Percentiles rank a stretch among this genome's conserved stretches.
Conservation (phyloP, 108 stramenopile species). For the Cylindrotheca fusiformis region DNA sequence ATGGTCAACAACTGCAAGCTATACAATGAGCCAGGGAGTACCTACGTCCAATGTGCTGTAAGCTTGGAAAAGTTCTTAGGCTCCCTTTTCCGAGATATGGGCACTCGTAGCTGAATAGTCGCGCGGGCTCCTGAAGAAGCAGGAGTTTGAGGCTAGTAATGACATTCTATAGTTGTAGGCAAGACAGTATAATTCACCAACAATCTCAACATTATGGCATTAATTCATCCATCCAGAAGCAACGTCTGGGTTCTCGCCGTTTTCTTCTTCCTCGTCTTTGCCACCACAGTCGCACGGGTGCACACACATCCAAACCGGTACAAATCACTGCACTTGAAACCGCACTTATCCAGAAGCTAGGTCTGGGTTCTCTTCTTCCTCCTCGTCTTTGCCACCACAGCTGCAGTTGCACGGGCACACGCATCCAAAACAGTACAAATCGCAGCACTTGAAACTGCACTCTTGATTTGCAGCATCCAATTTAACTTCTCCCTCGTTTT, state of each 20-base stretch:
- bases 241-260: too few relatives aligned
- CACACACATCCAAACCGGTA: slow-evolving; percentile 14
- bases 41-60: slow-evolving; percentile 73
- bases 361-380: not conserved
- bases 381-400: not conserved
- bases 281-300: slow-evolving; percentile 4
- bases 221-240: too few relatives aligned
- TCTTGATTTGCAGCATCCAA: slow-evolving; percentile 5
- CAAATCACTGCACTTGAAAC: slow-evolving; percentile 17
- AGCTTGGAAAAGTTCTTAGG: slow-evolving; percentile 74
- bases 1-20: slow-evolving; percentile 94
- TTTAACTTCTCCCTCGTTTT: slow-evolving; percentile 8
- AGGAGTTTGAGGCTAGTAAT: too few relatives aligned
- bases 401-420: slow-evolving; percentile 11
- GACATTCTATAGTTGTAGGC: too few relatives aligned
- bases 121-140: too few relatives aligned
- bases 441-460: slow-evolving; percentile 14
- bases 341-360: too few relatives aligned
- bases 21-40: slow-evolving; percentile 80
- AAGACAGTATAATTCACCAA: too few relatives aligned
- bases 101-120: not conserved
- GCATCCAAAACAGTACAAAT: slow-evolving; percentile 14
- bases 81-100: slow-evolving; percentile 27
- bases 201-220: too few relatives aligned
- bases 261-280: not conserved